Evolutionary conservation across 345 rosid species (phyloP), one percentile per base, ranked within the genome.

Genomic region (Eucalyptus microcorys): DNA sequence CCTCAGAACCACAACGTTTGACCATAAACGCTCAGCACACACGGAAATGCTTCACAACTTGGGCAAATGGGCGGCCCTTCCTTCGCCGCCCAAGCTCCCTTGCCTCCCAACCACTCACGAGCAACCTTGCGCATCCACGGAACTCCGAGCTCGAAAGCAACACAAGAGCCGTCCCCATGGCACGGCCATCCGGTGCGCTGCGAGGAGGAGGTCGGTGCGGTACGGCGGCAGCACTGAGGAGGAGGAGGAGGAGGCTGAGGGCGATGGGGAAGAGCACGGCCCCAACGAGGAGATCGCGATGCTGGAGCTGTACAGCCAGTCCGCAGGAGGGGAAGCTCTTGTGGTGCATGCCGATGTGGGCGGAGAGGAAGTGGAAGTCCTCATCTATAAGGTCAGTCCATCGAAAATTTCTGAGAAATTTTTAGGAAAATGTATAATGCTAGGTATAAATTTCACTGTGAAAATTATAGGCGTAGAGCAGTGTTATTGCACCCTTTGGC

Each of bases 261-360:
- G 88, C 1, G 93, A 85, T 0, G 92, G 89, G 43, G 95, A 93
- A 22, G 90, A 90, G 14, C 86, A 91, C 7, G 95, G 95, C 34
- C 92, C 95, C 88, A 96, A 96, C 34, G 91, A 93, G 90, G 97
- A 96, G 92, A 92, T 96, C 34, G 94, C 93, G 26, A 86, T 90
- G 93, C 61, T 97, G 52, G 99, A 97, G 89, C n/a, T 68, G 10
- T 97, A 97, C 87, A 94, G 92, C 83, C 95, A 92, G 32, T 88
- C 94, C 50, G 92, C 93, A 4, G 92, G 93, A 92, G 94, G 91
- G 47, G 99, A 97, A 90, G 99, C 97, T 17, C 93, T 97, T 26
- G 88, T 97, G 15, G 95, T 96, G 24, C 95, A 93, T 9, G 97
- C 99, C 19, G 19, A n/a, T 12, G 92, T 96, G n/a, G 98, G 96